A percentile compares a stretch with the other conserved stretches of the same genome.
These are phyloP conservation scores for Leccinum uliginosum DNA, from an alignment of 768 basidiomycete genomes.

Conservation along the genomic window DNA sequence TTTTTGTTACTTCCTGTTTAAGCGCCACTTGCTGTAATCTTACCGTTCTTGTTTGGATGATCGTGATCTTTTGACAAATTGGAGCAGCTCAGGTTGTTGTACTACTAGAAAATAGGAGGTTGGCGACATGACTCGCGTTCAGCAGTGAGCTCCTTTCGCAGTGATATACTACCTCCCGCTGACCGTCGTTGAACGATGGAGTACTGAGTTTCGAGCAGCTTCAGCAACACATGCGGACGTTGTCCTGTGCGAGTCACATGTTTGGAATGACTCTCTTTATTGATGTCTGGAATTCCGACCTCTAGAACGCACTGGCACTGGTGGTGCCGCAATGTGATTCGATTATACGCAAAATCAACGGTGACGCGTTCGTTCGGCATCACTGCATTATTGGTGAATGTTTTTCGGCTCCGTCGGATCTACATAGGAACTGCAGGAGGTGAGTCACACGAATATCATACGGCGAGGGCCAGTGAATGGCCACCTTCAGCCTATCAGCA, in stretches of 20 bases:
- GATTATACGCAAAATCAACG: neutral
- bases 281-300: constrained; percentile 45
- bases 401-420: constrained; percentile 48
- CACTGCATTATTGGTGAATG: constrained; percentile 42
- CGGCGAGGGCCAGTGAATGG: too few relatives aligned
- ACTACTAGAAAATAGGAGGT: neutral
- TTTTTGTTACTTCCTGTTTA: neutral
- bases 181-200: constrained; percentile 11
- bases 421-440: constrained; percentile 21
- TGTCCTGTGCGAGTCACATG: constrained; percentile 37
- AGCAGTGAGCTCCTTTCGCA: neutral
- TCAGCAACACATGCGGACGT: constrained; percentile 39
- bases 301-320: constrained; percentile 51
- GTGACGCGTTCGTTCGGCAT: neutral
- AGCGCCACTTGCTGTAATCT: neutral
- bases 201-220: constrained; percentile 18
- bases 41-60: neutral
- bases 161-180: constrained; percentile 38
- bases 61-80: neutral
- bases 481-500: too few relatives aligned
- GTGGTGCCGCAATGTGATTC: neutral
- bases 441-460: constrained; percentile 12
- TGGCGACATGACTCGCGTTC: neutral
- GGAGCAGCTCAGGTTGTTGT: neutral
- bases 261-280: constrained; percentile 39